phyloP scores from a whole-genome alignment of 148 eudicot genomes.

The Cornus controversa region DNA sequence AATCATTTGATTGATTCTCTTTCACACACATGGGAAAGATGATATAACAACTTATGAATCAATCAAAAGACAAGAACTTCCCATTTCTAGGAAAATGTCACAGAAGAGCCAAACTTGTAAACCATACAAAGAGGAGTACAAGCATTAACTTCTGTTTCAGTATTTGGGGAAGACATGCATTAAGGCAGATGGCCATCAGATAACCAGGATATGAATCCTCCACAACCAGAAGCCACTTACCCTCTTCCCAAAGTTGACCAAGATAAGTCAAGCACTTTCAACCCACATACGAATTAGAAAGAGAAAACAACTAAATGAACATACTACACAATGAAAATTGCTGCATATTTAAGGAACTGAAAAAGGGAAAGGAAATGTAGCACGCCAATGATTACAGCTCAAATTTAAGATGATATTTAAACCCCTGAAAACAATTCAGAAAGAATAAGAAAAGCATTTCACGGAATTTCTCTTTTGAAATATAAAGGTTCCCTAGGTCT shows the following conservation, averaged over 20 bases:
- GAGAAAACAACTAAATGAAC: too few species aligned
- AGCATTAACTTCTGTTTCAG: conserved; percentile 42
- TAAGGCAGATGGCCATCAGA: conserved; percentile 4
- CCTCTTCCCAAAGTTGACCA: not conserved
- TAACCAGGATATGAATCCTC: conserved; percentile 9
- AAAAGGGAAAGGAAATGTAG: not conserved
- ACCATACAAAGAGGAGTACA: conserved; percentile 23
- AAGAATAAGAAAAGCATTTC: not conserved
- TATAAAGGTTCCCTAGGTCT: not conserved
- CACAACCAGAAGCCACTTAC: not conserved
- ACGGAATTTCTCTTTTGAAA: not conserved
- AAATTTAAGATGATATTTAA: not conserved
- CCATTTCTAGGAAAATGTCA: conserved; percentile 6
- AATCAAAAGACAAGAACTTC: not conserved
- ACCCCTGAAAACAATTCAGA: not conserved
- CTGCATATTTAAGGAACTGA: not conserved
- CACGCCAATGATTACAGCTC: not conserved
- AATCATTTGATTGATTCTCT: too few species aligned
- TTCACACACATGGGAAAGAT: too few species aligned
- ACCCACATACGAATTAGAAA: not conserved
- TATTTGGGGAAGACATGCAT: conserved; percentile 23
- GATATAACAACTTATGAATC: too few species aligned
- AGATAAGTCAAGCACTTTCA: not conserved
- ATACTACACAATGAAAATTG: too few species aligned
- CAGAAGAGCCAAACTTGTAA: conserved; percentile 53